A percentile compares a stretch with the other conserved stretches of the same genome.
Evolutionary conservation across 1,284 basidiomycete genomes (phyloP).

Genomic region (Agroathelia rolfsii): DNA sequence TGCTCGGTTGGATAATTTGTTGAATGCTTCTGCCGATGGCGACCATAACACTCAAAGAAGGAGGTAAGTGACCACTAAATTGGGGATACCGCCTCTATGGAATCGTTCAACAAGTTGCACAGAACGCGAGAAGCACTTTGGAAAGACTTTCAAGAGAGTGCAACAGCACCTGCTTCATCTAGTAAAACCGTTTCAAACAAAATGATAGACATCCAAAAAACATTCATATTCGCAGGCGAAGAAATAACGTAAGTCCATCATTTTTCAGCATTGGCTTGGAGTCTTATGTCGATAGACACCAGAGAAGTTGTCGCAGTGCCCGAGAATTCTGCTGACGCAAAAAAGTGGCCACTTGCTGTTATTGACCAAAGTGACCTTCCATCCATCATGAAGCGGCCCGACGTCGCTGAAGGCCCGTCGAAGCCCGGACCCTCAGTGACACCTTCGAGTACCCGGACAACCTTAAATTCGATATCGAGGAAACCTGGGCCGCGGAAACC

Average conservation of each 20-base stretch:
- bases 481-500: constrained; percentile 57
- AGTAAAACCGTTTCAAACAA: constrained; percentile 18
- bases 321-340: constrained; percentile 63
- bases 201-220: constrained; percentile 56
- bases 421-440: constrained; percentile 9
- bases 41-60: not conserved
- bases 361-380: constrained; percentile 18
- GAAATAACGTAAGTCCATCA: constrained; percentile 46
- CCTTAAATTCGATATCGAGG: too few species aligned
- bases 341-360: constrained; percentile 59
- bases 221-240: constrained; percentile 66
- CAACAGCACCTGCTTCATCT: constrained; percentile 19
- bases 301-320: constrained; percentile 67
- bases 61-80: not conserved
- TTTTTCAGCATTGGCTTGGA: constrained; percentile 12
- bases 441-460: too few species aligned
- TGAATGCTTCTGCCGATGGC: too few species aligned
- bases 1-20: too few species aligned
- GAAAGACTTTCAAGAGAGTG: constrained; percentile 50
- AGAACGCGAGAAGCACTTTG: constrained; percentile 47
- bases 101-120: constrained; percentile 1
- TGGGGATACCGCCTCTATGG: too few species aligned
- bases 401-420: constrained; percentile 4
- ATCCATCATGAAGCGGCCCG: constrained; percentile 5
- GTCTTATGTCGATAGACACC: constrained; percentile 12